Conservation (phyloP, 352 stramenopile genomes). For the Phytophthora parvispora region DNA sequence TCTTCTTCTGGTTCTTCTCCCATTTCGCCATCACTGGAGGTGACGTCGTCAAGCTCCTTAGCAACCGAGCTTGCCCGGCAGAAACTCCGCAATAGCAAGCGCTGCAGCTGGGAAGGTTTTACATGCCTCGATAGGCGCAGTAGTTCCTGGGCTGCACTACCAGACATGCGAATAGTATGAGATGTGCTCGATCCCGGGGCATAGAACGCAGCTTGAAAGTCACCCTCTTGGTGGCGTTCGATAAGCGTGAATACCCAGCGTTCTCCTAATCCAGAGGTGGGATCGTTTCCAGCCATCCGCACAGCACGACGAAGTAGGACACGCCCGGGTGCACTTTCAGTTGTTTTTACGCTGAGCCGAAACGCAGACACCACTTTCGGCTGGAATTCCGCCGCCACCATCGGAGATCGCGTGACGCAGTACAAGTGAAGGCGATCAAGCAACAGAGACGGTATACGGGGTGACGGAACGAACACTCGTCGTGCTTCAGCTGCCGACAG, state of each 20-base stretch:
- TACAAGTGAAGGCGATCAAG: slow-evolving; percentile 77
- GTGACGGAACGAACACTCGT: slow-evolving; percentile 40
- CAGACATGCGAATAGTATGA: slow-evolving; percentile 18
- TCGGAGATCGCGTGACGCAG: slow-evolving; percentile 31
- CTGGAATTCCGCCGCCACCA: slow-evolving; percentile 15
- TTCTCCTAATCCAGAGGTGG: background rate
- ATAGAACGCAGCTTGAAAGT: slow-evolving; percentile 38
- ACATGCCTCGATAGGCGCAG: slow-evolving; percentile 25
- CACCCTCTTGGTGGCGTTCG: slow-evolving; percentile 21
- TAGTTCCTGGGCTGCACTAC: slow-evolving; percentile 15
- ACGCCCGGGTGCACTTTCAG: slow-evolving; percentile 28
- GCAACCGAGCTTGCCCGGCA: background rate
- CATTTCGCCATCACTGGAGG: background rate
- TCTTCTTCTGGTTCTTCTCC: background rate
- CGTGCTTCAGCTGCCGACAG: slow-evolving; percentile 49
- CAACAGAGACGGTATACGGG: slow-evolving; percentile 48
- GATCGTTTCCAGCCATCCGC: background rate
- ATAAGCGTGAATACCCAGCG: slow-evolving; percentile 37
- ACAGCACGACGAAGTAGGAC: slow-evolving; percentile 43
- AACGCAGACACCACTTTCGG: slow-evolving; percentile 2
- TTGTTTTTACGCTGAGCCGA: slow-evolving; percentile 26
- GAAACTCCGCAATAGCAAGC: slow-evolving; percentile 18
- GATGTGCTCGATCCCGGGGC: slow-evolving; percentile 12
- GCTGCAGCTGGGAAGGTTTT: slow-evolving; percentile 23
- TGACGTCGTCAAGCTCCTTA: background rate